Evolutionary conservation across 106 monocot species (phyloP), one percentile per base, ranked within the genome.

Genomic region (Triglochin maritima): DNA sequence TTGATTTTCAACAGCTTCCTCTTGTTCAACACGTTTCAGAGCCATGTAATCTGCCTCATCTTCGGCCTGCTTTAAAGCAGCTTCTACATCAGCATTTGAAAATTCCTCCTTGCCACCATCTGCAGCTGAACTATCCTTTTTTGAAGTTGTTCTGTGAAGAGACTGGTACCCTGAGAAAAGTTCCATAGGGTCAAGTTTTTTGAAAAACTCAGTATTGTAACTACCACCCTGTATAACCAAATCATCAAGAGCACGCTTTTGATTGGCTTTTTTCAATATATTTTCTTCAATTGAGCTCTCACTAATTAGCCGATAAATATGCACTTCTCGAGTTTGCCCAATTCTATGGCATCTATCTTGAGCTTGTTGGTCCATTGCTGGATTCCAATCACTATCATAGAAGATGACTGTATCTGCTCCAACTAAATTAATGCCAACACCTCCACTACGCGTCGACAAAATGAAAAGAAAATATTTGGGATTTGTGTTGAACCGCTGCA

Each of bases 11-110:
- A 98, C 88, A 68, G 85, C 98, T 61, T 98, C 98, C 69, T 98
- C 98, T 63, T 88, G 76, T 61, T 98, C 91, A 13, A 98, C 84
- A 58, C 74, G 86, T 77, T 98, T 98, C 8, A 98, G 77, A 70
- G 98, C 98, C 88, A 98, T 98, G 70, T 98, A 98, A 80, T 98
- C 98, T 14, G 86, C 92, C 72, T 98, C 98, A 76, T 98, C 98
- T 81, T 98, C 98, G 67, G 98, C 92, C 13, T 88, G 86, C 61
- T 84, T 91, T 16, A 98, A 78, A 65, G 98, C 98, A 60, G 88
- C 91, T 84, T 98, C 98, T 44, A 98, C 92, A 79, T 98, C 98
- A 43, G 73, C 92, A 86, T 92, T 88, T 51, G 96, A 88, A 46
- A 96, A 60, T n/a, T 47, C 45, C 11, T 17, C 71, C 62, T 77